Base-by-base conservation (phyloP, 495 filamentous ascomycete genomes). In the Jackrogersella multiformis region DNA sequence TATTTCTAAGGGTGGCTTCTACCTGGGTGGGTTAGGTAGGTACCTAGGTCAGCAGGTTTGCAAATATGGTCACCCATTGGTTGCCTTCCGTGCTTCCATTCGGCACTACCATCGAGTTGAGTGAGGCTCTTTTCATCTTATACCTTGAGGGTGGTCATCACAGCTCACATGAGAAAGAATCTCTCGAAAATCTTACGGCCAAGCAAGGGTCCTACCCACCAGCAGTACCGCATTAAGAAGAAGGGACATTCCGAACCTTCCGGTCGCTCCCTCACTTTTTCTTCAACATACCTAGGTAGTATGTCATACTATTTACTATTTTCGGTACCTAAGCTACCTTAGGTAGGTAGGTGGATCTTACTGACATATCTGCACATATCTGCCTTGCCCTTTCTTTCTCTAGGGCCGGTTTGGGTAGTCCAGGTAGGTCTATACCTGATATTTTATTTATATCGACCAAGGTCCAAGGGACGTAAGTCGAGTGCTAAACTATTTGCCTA, bases 381-480 rank as follows among this genome's bases (percentile, higher is more conserved):
- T 35, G 28, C 18, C 30, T 7, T 15, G 8, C 5, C 5, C 30
- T 16, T 35, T 52, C 30, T 58, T 61, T 61, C 49, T 38, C 16
- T 44, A 12, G n/a, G 28, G 30, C 32, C 49, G 39, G 56, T 13
- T 36, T 18, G 59, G 55, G 55, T 46, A 6, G 20, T 5, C 18
- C n/a, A 15, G 35, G 35, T 12, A 15, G 35, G 35, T 9, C n/a
- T n/a, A 38, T 38, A 5, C 12, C 12, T 13, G 26, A 24, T 8
- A 56, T 55, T 51, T 60, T 55, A 67, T 67, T 44, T 56, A 69
- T 61, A 69, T 38, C n/a, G 39, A n/a, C n/a, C n/a, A n/a, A n/a
- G n/a, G n/a, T n/a, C 66, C 55, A 60, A 60, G 55, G 66, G 64
- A 69, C 23, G 48, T 9, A 46, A 35, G 24, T 57, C 48, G 13